phyloP scores from a whole-genome alignment of 2,329 filamentous ascomycete genomes.

The Arthrobotrys megalospora region DNA sequence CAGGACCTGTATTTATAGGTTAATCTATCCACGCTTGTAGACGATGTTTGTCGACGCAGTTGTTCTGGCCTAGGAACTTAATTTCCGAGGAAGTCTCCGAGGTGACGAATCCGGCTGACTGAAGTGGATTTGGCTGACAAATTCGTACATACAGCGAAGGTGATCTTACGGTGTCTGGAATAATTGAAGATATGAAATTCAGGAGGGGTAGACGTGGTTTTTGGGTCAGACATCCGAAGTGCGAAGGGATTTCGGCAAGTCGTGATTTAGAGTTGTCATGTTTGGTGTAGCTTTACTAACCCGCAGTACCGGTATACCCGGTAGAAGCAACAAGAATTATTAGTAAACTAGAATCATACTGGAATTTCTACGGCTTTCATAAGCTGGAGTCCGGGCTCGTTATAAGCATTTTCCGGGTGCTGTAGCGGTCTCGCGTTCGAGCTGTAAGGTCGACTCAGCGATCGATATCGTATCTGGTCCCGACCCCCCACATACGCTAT shows the following conservation, averaged over 20 bases:
- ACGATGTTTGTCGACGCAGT: slow-evolving; percentile 8
- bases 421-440: no score
- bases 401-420: no score
- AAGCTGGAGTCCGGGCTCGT: no score
- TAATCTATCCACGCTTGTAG: not conserved
- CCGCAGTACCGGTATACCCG: no score
- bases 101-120: slow-evolving; percentile 24
- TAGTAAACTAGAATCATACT: no score
- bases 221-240: slow-evolving; percentile 9
- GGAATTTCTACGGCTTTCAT: no score
- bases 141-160: not conserved
- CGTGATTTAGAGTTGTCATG: not conserved
- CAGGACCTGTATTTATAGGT: slow-evolving; percentile 12
- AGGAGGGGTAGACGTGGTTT: not conserved
- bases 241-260: not conserved
- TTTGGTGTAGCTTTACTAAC: no score
- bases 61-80: slow-evolving; percentile 9
- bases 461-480: no score
- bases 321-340: no score
- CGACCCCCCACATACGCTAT: no score
- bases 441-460: no score
- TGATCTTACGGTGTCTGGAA: slow-evolving; percentile 4
- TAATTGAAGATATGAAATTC: not conserved
- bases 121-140: slow-evolving; percentile 23
- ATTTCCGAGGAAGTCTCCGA: slow-evolving; percentile 34